Base-by-base conservation (phyloP, 352 stramenopile genomes). In the Phytophthora cryptogea region DNA sequence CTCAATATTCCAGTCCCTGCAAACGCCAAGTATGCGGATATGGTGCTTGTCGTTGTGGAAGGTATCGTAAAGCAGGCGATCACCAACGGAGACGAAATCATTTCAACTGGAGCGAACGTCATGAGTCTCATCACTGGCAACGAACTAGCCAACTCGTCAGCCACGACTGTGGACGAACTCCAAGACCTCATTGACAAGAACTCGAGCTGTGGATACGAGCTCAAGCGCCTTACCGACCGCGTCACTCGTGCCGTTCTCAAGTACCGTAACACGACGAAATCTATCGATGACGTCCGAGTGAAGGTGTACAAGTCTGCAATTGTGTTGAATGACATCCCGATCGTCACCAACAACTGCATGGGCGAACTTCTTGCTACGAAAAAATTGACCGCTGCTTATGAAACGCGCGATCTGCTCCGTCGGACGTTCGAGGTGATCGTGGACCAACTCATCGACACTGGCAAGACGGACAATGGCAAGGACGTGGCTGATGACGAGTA, bases 311-410 rank as follows among this genome's bases (percentile, higher is more conserved):
- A 60, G 23, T 70, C 66, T 0, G 56, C 55, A 7, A 70, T 74
- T 33, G 61, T 74, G 11, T 14, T 70, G 40, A 70, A 70, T 17
- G 60, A 74, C 20, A 74, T 74, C 17, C 66, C 66, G 0, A 60
- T 68, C 11, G 52, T 74, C 28, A 74, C 64, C 7, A 72, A 68
- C 42, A 63, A 66, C 28, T 72, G 64, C 23, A 71, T 71, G 63
- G 46, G 33, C 0, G 59, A 71, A 37, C 26, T 71, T 1, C 27
- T 71, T 8, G 27, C 36, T 3, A 48, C 37, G 0, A 72, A 72
- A 32, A 66, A 46, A 2, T 1, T 33, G 17, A 32, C 30, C 5
- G 52, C 37, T 8, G 64, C 64, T 8, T 72, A 61, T 23, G 30
- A 72, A 27, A 72, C 58, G 2, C 58, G 64, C 14, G 59, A 72